These are phyloP conservation scores for Albatrellus sp. DNA, from an alignment of 1,284 basidiomycete genomes.

Conservation along the genomic window DNA sequence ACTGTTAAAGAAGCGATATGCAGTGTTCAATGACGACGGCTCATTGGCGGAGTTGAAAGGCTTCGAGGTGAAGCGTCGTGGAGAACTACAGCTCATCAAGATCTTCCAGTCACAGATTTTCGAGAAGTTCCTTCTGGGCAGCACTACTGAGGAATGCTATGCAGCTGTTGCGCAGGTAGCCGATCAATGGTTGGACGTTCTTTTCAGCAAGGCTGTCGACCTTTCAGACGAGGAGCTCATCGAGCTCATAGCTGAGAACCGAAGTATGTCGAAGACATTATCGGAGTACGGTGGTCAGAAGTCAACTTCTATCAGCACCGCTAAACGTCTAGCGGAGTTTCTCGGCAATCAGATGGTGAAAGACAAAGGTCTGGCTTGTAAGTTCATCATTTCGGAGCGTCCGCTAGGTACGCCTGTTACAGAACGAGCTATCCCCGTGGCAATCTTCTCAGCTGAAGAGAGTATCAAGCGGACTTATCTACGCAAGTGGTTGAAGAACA, in stretches of 20 bases:
- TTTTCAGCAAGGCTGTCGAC: slow-evolving; percentile 78
- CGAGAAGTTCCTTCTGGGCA: slow-evolving; percentile 90
- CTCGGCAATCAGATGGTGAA: slow-evolving; percentile 98
- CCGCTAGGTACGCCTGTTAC: slow-evolving; percentile 93
- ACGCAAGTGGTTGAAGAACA: slow-evolving; percentile 95
- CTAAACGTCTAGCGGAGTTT: slow-evolving; percentile 91
- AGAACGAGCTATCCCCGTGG: slow-evolving; percentile 95
- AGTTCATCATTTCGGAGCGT: slow-evolving; percentile 96
- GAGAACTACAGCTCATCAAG: slow-evolving; percentile 98
- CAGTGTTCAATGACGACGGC: slow-evolving; percentile 99
- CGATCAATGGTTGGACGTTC: slow-evolving; percentile 95
- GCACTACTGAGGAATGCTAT: slow-evolving; percentile 92
- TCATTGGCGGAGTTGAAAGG: slow-evolving; percentile 96
- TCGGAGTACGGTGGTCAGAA: slow-evolving; percentile 96
- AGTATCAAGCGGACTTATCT: slow-evolving; percentile 84
- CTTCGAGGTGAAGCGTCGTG: slow-evolving; percentile 97
- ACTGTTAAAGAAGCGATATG: slow-evolving; percentile 96
- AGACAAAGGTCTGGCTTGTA: slow-evolving; percentile 97
- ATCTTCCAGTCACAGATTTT: slow-evolving; percentile 99
- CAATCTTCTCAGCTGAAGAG: slow-evolving; percentile 95
- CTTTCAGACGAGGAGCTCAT: slow-evolving; percentile 89
- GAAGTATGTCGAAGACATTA: slow-evolving; percentile 95
- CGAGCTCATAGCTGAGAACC: slow-evolving; percentile 96
- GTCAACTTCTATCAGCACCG: slow-evolving; percentile 97
- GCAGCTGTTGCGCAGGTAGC: slow-evolving; percentile 89